These are phyloP conservation scores for Neurospora tetrasperma DNA, from an alignment of 495 filamentous ascomycete species.

Conservation along the genomic window DNA sequence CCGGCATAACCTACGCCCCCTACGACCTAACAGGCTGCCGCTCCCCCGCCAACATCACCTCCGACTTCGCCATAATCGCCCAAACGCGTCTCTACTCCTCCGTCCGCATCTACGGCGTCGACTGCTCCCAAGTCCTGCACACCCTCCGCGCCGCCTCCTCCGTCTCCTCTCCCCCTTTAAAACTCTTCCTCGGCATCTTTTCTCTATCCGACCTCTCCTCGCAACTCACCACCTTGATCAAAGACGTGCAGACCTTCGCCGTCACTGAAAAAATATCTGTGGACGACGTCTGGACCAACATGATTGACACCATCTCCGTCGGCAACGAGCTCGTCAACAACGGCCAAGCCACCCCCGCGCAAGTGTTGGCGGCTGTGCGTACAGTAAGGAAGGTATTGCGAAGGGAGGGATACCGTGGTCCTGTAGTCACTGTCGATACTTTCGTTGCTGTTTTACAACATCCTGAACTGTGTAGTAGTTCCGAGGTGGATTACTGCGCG, in stretches of 20 bases:
- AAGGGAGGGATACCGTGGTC: constrained; percentile 55
- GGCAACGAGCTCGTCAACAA: constrained; percentile 76
- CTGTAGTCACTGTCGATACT: constrained; percentile 72
- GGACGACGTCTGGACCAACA: constrained; percentile 36
- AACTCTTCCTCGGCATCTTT: constrained; percentile 65
- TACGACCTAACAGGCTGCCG: constrained; percentile 67
- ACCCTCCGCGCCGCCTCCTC: constrained; percentile 49
- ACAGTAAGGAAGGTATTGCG: constrained; percentile 48
- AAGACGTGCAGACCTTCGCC: constrained; percentile 21
- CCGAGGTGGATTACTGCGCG: constrained; percentile 60
- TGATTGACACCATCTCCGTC: constrained; percentile 59
- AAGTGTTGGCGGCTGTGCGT: constrained; percentile 45
- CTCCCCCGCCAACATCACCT: constrained; percentile 45
- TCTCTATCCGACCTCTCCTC: constrained; percentile 46
- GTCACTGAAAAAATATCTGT: neutral
- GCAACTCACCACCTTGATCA: constrained; percentile 45
- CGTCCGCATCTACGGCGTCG: constrained; percentile 71
- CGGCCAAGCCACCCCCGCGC: constrained; percentile 37
- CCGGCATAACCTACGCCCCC: constrained; percentile 63
- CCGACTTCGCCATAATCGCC: constrained; percentile 47
- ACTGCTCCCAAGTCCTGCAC: constrained; percentile 59
- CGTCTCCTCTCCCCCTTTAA: constrained; percentile 31
- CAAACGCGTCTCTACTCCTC: constrained; percentile 36
- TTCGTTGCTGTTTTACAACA: constrained; percentile 55
- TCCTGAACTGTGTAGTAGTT: constrained; percentile 54